phyloP scores from a whole-genome alignment of 1,139 yeast species.

The Yamadazyma blattariae region DNA sequence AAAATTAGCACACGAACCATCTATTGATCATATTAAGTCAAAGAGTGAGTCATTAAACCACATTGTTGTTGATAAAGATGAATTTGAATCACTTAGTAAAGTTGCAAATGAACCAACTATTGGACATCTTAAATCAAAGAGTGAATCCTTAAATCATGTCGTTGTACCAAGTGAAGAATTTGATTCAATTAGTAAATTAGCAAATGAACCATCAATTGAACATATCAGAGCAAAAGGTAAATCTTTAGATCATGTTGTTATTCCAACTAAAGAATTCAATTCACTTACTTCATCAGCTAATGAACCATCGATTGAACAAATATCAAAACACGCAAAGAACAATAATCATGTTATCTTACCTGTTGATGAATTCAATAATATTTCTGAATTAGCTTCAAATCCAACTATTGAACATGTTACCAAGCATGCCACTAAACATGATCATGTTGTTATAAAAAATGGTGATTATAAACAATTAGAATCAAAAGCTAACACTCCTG shows the following conservation, averaged over 20 bases:
- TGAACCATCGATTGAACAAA: slow-evolving; percentile 19
- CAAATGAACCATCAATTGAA: slow-evolving; percentile 21
- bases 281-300: slow-evolving; percentile 4
- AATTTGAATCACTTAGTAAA: slow-evolving; percentile 15
- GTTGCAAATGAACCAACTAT: slow-evolving; percentile 13
- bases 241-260: slow-evolving; percentile 2
- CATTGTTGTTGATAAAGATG: slow-evolving; percentile 15
- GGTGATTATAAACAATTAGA: slow-evolving; percentile 12
- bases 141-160: slow-evolving; percentile 30
- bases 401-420: slow-evolving; percentile 22
- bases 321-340: slow-evolving; percentile 17
- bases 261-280: slow-evolving; percentile 6
- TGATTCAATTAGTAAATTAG: slow-evolving; percentile 23
- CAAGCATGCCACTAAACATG: slow-evolving; percentile 15
- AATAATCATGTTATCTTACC: slow-evolving; percentile 7
- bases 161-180: slow-evolving; percentile 26
- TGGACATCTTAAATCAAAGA: slow-evolving; percentile 23
- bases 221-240: slow-evolving; percentile 19
- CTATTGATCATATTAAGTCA: slow-evolving; percentile 19
- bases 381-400: slow-evolving; percentile 8
- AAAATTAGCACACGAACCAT: slow-evolving; percentile 19
- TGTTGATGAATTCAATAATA: slow-evolving; percentile 10
- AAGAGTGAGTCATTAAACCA: slow-evolving; percentile 16
- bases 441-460: slow-evolving; percentile 10
- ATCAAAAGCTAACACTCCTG: slow-evolving; percentile 21